Evolutionary conservation across 768 basidiomycete genomes (phyloP).

Genomic region (Leccinellum albellum): DNA sequence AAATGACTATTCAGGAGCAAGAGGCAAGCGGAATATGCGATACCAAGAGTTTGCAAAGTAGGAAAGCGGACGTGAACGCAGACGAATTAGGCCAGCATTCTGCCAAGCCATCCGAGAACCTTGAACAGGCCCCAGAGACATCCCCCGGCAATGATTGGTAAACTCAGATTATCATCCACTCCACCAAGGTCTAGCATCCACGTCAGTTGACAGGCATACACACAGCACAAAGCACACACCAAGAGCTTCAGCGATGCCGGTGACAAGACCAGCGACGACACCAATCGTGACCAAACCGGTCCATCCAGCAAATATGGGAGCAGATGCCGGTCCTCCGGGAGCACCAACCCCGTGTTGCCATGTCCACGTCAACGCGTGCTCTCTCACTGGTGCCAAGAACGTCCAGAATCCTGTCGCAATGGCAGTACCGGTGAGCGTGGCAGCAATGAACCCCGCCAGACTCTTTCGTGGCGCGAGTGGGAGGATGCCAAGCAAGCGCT

Average conservation of each 20-base stretch:
- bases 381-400: constrained; percentile 48
- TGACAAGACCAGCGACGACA: constrained; percentile 68
- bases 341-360: constrained; percentile 47
- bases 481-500: constrained; percentile 42
- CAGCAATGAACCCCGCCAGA: constrained; percentile 79
- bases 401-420: constrained; percentile 75
- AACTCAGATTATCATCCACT: constrained; percentile 84
- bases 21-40: neutral
- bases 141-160: constrained; percentile 84
- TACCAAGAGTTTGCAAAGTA: neutral
- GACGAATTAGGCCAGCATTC: constrained; percentile 12
- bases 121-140: constrained; percentile 56
- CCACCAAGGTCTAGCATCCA: constrained; percentile 65
- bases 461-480: constrained; percentile 82
- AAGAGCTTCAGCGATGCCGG: constrained; percentile 84
- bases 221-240: constrained; percentile 47
- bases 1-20: neutral
- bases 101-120: constrained; percentile 34
- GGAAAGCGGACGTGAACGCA: neutral
- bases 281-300: constrained; percentile 54
- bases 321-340: neutral
- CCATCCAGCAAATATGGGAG: constrained; percentile 23
- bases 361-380: constrained; percentile 47
- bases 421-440: constrained; percentile 63
- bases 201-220: constrained; percentile 3